Percentiles rank a stretch among this genome's conserved stretches.
These are phyloP conservation scores for Bruguiera sexangula DNA, from an alignment of 345 rosid genomes.

Conservation along the genomic window DNA sequence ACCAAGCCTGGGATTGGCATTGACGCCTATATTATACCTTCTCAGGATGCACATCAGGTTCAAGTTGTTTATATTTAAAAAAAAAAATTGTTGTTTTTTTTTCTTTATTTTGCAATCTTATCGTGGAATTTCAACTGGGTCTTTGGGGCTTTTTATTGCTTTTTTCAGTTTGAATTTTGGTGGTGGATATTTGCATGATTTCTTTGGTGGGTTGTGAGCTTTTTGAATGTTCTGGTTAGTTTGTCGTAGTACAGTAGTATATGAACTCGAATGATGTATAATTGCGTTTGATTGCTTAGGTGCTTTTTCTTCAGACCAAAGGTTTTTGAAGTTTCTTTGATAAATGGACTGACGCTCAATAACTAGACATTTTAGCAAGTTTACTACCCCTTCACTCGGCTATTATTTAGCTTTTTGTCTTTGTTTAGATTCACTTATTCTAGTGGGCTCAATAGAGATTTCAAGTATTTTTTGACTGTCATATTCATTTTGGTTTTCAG, in stretches of 20 bases:
- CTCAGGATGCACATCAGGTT: conserved; percentile 98
- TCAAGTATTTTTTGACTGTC: not conserved
- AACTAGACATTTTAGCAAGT: not conserved
- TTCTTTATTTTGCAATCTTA: not conserved
- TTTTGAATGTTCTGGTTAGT: not conserved
- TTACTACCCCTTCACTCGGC: not conserved
- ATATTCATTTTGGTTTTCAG: conserved; percentile 33
- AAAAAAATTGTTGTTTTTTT: not conserved
- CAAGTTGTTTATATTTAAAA: not conserved
- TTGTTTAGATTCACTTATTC: not conserved
- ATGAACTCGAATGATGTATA: not conserved
- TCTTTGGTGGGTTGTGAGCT: not conserved
- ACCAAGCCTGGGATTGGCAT: conserved; percentile 65
- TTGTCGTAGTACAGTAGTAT: not conserved
- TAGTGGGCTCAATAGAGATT: not conserved
- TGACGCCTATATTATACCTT: conserved; percentile 93
- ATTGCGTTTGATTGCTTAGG: not conserved
- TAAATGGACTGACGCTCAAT: not conserved
- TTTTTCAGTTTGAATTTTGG: conserved; percentile 3
- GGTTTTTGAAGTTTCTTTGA: not conserved
- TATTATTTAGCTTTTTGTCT: not conserved
- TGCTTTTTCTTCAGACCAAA: not conserved
- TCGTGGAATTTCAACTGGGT: not conserved
- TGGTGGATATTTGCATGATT: not conserved
- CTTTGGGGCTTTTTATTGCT: not conserved